A percentile compares a stretch with the other conserved stretches of the same genome.
Evolutionary conservation across 1,139 yeast species (phyloP).

Genomic region (Arxiozyma bovina): DNA sequence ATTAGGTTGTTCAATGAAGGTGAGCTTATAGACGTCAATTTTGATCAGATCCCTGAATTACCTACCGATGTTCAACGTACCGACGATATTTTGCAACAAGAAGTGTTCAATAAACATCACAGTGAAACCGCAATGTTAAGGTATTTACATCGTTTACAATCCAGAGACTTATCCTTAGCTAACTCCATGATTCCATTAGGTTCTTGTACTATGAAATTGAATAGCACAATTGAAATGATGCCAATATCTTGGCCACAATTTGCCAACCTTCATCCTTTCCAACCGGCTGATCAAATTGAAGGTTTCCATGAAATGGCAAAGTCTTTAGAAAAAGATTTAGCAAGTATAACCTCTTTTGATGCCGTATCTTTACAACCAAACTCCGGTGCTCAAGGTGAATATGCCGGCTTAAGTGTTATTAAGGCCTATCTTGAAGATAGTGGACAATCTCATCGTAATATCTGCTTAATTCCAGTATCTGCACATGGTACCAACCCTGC

Average conservation of each 20-base stretch:
- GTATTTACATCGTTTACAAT: conserved; percentile 76
- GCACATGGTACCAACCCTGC: conserved; percentile 99
- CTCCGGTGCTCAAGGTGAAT: conserved; percentile 98
- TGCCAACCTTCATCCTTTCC: conserved; percentile 82
- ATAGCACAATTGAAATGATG: conserved; percentile 90
- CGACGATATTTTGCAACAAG: conserved; percentile 57
- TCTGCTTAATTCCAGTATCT: conserved; percentile 89
- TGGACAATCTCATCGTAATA: conserved; percentile 65
- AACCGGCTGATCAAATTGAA: conserved; percentile 73
- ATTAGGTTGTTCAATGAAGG: conserved; percentile 48
- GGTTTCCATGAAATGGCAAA: conserved; percentile 71
- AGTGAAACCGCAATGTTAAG: conserved; percentile 92
- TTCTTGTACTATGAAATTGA: conserved; percentile 95
- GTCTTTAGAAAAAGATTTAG: conserved; percentile 76
- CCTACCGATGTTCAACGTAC: conserved; percentile 51
- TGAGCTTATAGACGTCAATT: conserved; percentile 11
- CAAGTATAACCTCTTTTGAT: conserved; percentile 90
- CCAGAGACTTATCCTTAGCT: conserved; percentile 85
- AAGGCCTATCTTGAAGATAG: conserved; percentile 63
- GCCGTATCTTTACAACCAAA: conserved; percentile 92
- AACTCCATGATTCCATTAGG: conserved; percentile 97
- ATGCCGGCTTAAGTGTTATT: conserved; percentile 84
- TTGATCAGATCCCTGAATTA: conserved; percentile 32
- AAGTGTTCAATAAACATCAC: conserved; percentile 80
- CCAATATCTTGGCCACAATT: conserved; percentile 95